phyloP scores from a whole-genome alignment of 2,329 filamentous ascomycete species.

The Talaromyces sp. region DNA sequence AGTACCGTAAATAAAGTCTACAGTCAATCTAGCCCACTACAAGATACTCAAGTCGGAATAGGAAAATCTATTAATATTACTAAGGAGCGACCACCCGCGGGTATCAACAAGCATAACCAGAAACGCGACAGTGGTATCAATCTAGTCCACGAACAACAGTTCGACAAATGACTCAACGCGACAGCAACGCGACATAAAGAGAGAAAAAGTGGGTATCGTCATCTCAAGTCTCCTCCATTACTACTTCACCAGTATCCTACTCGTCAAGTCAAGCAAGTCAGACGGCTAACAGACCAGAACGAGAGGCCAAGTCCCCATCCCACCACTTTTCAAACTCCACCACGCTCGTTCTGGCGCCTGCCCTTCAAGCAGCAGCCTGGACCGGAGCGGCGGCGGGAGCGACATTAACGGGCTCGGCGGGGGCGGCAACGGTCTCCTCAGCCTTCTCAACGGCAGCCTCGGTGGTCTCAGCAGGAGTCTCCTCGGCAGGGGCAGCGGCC shows the following conservation, averaged over 20 bases:
- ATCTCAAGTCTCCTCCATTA: conserved; percentile 18
- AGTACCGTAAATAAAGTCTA: too few species aligned
- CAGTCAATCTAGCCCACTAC: too few species aligned
- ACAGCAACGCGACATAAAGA: conserved; percentile 15
- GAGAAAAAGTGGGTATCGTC: conserved; percentile 22
- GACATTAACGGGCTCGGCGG: conserved; percentile 28
- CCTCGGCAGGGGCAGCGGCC: conserved; percentile 18
- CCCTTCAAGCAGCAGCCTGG: conserved; percentile 41
- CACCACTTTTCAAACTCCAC: conserved; percentile 41
- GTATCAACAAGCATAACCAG: background rate
- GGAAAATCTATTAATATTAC: background rate
- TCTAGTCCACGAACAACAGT: conserved; percentile 26
- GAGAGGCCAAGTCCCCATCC: conserved; percentile 28
- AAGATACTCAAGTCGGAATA: too few species aligned
- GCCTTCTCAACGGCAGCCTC: conserved; percentile 22
- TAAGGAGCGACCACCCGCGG: background rate
- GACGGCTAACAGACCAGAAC: conserved; percentile 16
- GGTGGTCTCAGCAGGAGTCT: conserved; percentile 21
- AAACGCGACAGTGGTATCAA: conserved; percentile 28
- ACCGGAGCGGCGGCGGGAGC: conserved; percentile 30
- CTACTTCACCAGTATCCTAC: conserved; percentile 15
- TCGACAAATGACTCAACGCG: background rate
- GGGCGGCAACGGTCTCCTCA: conserved; percentile 18
- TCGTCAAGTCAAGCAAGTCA: conserved; percentile 19
- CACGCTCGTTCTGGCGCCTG: conserved; percentile 25